Percentiles rank a stretch among this genome's conserved stretches.
phyloP scores from a whole-genome alignment of 2,329 filamentous ascomycete species.

The Monilinia laxa region DNA sequence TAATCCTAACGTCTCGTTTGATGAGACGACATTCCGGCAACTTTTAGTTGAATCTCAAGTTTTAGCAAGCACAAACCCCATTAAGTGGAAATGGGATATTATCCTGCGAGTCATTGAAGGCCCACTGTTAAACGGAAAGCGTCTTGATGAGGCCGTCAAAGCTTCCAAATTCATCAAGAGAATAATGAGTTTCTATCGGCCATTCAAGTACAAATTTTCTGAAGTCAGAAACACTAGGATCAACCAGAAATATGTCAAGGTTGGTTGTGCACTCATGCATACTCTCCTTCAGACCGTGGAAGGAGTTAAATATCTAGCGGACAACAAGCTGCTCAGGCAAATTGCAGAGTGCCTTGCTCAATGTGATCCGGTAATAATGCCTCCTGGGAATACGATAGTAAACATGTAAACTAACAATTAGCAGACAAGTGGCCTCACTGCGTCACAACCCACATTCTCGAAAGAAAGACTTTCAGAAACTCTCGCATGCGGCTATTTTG shows the following conservation, averaged over 20 bases:
- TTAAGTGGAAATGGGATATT: constrained; percentile 97
- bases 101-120: constrained; percentile 91
- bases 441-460: constrained; percentile 86
- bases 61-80: constrained; percentile 82
- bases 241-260: constrained; percentile 89
- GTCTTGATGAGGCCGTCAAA: constrained; percentile 90
- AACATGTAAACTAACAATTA: constrained; percentile 29
- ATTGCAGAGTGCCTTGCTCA: constrained; percentile 95
- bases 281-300: constrained; percentile 83
- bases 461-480: constrained; percentile 81
- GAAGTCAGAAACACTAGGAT: constrained; percentile 86
- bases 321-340: constrained; percentile 91
- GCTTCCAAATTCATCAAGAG: constrained; percentile 96
- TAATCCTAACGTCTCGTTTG: constrained; percentile 51
- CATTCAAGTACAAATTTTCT: constrained; percentile 95
- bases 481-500: constrained; percentile 88
- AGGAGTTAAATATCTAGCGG: constrained; percentile 79
- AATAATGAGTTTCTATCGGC: constrained; percentile 89
- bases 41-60: constrained; percentile 77
- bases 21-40: constrained; percentile 64
- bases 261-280: constrained; percentile 84
- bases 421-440: constrained; percentile 70
- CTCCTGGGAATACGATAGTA: background rate
- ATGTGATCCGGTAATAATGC: constrained; percentile 71
- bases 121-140: constrained; percentile 83